Percentiles rank a stretch among this genome's conserved stretches.
Conservation (phyloP, 73 alveolate species). For the Paramecium primaurelia region DNA sequence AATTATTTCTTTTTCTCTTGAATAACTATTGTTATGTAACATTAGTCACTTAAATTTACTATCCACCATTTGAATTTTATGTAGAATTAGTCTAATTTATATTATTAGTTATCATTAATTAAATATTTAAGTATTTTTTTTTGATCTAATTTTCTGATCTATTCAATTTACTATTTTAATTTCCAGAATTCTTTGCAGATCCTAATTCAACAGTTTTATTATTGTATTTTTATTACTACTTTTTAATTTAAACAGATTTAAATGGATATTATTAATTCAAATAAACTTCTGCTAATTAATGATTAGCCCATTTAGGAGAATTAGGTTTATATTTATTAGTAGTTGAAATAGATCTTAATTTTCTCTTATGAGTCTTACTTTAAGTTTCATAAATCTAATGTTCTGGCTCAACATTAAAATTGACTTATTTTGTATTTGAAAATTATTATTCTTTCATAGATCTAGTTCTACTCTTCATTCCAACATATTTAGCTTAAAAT, state of each 20-base stretch:
- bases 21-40: background rate
- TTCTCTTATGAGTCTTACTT: background rate
- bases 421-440: background rate
- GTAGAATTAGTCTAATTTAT: background rate
- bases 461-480: constrained; percentile 8
- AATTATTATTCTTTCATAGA: constrained; percentile 11
- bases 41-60: background rate
- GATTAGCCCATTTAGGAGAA: constrained; percentile 7
- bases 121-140: background rate
- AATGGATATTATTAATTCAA: background rate
- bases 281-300: background rate
- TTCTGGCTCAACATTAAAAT: background rate
- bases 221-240: background rate
- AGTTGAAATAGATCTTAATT: constrained; percentile 25
- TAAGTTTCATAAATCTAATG: background rate
- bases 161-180: background rate
- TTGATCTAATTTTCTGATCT: background rate
- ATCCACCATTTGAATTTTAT: background rate
- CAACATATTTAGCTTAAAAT: background rate
- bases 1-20: background rate
- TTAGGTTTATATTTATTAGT: constrained; percentile 6
- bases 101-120: background rate
- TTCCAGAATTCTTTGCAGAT: background rate
- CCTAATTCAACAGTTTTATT: background rate
- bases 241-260: background rate